Base-by-base conservation (phyloP, 768 basidiomycete species). In the Lentinula sp. region DNA sequence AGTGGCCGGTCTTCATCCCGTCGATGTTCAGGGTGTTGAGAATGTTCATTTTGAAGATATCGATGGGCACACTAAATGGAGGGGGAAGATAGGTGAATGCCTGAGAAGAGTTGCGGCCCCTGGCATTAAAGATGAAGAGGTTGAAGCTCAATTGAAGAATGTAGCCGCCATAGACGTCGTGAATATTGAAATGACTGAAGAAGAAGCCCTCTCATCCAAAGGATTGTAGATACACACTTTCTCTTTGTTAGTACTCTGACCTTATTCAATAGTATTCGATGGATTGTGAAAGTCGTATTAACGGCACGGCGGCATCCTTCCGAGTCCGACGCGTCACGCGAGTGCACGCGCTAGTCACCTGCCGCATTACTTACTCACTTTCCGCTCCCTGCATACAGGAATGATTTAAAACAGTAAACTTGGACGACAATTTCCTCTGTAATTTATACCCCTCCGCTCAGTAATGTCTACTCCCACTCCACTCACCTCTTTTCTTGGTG, bases 401-500 rank as follows among this genome's bases (percentile, higher is more conserved):
- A 51, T 51, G 50, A 51, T 51, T 32, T 34, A n/a, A 51, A 46
- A 46, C 45, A 18, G 18, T 5, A 9, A 48, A 7, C 21, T 9
- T 28, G 46, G 11, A 21, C 18, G 4, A 21, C 46, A 48, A 48
- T 21, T 8, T 21, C n/a, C 46, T 34, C 31, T 34, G 10, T 13
- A 16, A 40, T 11, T 15, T 40, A 35, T 40, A 4, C 18, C 4
- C 4, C 9, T 11, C 13, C 15, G 31, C 34, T 34, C 9, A 51
- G 9, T 23, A 3, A 79, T 78, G 77, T 70, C 75, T 37, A 70
- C 71, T 60, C 77, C 80, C 53, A 75, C 76, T 11, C 81, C 83
- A 16, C 65, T 84, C 31, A 76, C 78, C 53, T 83, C 85, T 18
- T 76, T 86, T 59, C 67, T 86, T 21, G 84, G 84, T 16, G 85